phyloP scores from a whole-genome alignment of 23 red algal species.

The Pyropia yezoensis region DNA sequence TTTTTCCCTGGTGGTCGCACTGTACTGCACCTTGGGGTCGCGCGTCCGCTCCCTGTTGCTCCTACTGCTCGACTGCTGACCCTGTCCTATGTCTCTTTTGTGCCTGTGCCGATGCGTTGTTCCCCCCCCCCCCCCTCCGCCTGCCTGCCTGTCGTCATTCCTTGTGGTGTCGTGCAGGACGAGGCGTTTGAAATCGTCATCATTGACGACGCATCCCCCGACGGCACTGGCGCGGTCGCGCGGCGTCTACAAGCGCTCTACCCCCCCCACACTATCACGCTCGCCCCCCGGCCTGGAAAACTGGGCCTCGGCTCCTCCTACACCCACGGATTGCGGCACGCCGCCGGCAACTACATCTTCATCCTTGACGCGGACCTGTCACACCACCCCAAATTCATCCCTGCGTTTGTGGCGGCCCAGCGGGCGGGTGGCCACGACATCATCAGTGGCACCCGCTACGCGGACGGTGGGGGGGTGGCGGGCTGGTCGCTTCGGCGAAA shows the following conservation, averaged over 20 bases:
- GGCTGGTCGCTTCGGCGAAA: slow-evolving; percentile 85
- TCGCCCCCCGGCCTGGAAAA: slow-evolving; percentile 48
- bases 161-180: neutral
- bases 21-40: no score
- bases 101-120: no score
- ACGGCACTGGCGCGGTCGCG: slow-evolving; percentile 74
- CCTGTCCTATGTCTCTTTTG: no score
- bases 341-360: slow-evolving; percentile 54
- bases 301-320: slow-evolving; percentile 87
- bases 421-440: slow-evolving; percentile 48
- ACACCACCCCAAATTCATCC: slow-evolving; percentile 87
- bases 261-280: slow-evolving; percentile 38
- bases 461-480: slow-evolving; percentile 51
- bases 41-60: no score
- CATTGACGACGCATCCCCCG: slow-evolving; percentile 89
- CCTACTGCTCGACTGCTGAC: no score
- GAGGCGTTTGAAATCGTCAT: slow-evolving; percentile 79
- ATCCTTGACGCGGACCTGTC: slow-evolving; percentile 94
- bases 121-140: no score
- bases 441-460: slow-evolving; percentile 86
- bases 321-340: slow-evolving; percentile 52
- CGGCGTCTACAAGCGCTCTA: slow-evolving; percentile 50
- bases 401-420: slow-evolving; percentile 49
- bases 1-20: neutral
- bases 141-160: no score